These are phyloP conservation scores for Aureoboletus auriporus DNA, from an alignment of 768 basidiomycete species.

Conservation along the genomic window DNA sequence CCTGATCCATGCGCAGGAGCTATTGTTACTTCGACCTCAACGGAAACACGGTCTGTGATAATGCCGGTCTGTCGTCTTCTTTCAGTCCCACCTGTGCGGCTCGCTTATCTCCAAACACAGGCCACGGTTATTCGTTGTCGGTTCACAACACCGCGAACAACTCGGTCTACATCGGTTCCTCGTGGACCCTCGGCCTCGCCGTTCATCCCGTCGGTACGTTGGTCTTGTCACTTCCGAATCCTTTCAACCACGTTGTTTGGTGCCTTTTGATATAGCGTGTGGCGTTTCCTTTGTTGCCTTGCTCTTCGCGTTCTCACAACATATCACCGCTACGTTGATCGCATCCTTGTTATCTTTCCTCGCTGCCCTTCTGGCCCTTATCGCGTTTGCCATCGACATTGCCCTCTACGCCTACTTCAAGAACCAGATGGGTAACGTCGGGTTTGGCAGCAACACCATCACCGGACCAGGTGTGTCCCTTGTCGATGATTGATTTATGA, in stretches of 20 bases:
- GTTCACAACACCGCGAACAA: slow-evolving; percentile 23
- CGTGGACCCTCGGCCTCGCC: slow-evolving; percentile 73
- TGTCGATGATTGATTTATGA: background rate
- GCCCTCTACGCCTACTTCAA: slow-evolving; percentile 63
- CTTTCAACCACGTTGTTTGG: slow-evolving; percentile 1
- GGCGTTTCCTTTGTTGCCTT: slow-evolving; percentile 64
- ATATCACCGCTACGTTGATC: slow-evolving; percentile 41
- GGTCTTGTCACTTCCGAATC: background rate
- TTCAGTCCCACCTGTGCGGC: background rate
- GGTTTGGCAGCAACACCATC: slow-evolving; percentile 39
- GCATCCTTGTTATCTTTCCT: slow-evolving; percentile 57
- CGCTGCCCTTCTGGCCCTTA: slow-evolving; percentile 61
- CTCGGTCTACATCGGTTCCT: slow-evolving; percentile 39
- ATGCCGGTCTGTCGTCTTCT: slow-evolving; percentile 35
- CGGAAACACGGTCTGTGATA: slow-evolving; percentile 40
- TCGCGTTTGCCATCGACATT: slow-evolving; percentile 76
- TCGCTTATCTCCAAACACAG: slow-evolving; percentile 24
- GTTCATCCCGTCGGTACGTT: slow-evolving; percentile 71
- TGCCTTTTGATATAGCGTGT: slow-evolving; percentile 30
- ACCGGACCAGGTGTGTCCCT: slow-evolving; percentile 57
- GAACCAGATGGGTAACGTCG: slow-evolving; percentile 52
- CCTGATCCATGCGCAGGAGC: slow-evolving; percentile 41
- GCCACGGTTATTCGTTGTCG: slow-evolving; percentile 52
- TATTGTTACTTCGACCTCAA: slow-evolving; percentile 50
- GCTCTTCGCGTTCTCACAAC: slow-evolving; percentile 56